Conservation (phyloP, 1,139 yeast species). For the Blastobotrys apis region DNA sequence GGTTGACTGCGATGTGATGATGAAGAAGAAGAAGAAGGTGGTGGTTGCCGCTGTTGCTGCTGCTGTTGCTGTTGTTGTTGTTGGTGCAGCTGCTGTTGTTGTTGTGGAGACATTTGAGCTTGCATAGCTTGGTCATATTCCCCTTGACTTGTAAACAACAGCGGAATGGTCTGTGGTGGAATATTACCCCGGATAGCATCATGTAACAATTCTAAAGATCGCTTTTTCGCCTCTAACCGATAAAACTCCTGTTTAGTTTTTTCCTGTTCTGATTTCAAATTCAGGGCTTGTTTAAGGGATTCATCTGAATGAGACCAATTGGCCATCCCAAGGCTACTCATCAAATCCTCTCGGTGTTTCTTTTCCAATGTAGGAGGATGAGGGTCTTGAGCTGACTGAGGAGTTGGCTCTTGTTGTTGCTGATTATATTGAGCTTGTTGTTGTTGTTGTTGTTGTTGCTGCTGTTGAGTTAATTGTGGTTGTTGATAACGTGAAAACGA, state of each 20-base stretch:
- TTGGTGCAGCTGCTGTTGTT: slow-evolving; percentile 7
- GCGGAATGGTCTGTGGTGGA: slow-evolving; percentile 65
- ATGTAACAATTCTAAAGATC: slow-evolving; percentile 58
- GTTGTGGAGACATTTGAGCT: slow-evolving; percentile 7
- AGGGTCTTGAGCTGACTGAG: slow-evolving; percentile 1
- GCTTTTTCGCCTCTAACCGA: slow-evolving; percentile 57
- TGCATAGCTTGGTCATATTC: slow-evolving; percentile 8
- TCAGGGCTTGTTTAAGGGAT: slow-evolving; percentile 58
- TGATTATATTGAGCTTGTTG: slow-evolving; percentile 2
- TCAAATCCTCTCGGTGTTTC: slow-evolving; percentile 6
- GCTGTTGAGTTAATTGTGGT: neutral
- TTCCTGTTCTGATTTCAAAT: slow-evolving; percentile 71
- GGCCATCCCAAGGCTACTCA: slow-evolving; percentile 34
- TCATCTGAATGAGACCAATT: slow-evolving; percentile 61
- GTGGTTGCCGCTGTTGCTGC: slow-evolving; percentile 16
- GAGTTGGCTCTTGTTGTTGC: slow-evolving; percentile 3
- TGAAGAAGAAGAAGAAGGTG: slow-evolving; percentile 9
- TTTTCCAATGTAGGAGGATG: slow-evolving; percentile 4
- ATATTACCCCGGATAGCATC: slow-evolving; percentile 60
- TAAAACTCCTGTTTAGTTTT: slow-evolving; percentile 78
- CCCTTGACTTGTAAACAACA: slow-evolving; percentile 42
- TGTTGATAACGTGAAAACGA: slow-evolving; percentile 2
- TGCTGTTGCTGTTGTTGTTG: slow-evolving; percentile 12
- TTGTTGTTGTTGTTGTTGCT: slow-evolving; percentile 6
- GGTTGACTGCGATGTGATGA: slow-evolving; percentile 5